A percentile compares a stretch with the other conserved stretches of the same genome.
These are phyloP conservation scores for Dentipellis sp. DNA, from an alignment of 768 basidiomycete genomes.

Conservation along the genomic window DNA sequence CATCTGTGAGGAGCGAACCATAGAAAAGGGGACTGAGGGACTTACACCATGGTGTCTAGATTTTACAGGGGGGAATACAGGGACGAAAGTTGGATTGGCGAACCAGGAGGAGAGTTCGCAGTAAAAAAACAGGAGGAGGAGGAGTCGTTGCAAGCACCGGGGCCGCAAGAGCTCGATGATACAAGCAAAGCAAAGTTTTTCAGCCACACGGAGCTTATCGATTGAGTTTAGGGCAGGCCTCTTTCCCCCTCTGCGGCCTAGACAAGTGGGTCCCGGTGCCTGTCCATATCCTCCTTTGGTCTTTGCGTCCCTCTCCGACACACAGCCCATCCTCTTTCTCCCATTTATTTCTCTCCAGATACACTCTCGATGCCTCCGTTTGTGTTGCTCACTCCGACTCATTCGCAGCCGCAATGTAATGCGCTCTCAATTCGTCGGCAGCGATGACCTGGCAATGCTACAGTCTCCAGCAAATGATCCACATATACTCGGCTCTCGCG, in stretches of 20 bases:
- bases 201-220: constrained; percentile 28
- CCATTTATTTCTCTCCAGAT: not conserved
- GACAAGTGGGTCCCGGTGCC: no score
- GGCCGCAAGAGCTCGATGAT: constrained; percentile 4
- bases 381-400: not conserved
- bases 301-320: not conserved
- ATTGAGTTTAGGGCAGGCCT: constrained; percentile 20
- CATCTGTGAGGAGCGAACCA: not conserved
- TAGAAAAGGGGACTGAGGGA: constrained; percentile 17
- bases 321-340: not conserved
- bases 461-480: no score
- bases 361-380: not conserved
- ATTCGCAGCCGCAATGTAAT: no score
- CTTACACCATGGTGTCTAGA: constrained; percentile 77
- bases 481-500: no score
- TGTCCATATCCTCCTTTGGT: not conserved
- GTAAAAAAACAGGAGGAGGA: not conserved
- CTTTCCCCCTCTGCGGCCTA: not conserved
- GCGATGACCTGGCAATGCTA: no score
- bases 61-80: constrained; percentile 26
- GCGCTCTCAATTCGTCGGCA: no score
- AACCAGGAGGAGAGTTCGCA: not conserved
- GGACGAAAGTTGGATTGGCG: constrained; percentile 5
- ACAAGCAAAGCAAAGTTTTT: not conserved
- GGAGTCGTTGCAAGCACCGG: constrained; percentile 9